These are phyloP conservation scores for Spiromastix sp. DNA, from an alignment of 2,329 filamentous ascomycete species.

Conservation along the genomic window DNA sequence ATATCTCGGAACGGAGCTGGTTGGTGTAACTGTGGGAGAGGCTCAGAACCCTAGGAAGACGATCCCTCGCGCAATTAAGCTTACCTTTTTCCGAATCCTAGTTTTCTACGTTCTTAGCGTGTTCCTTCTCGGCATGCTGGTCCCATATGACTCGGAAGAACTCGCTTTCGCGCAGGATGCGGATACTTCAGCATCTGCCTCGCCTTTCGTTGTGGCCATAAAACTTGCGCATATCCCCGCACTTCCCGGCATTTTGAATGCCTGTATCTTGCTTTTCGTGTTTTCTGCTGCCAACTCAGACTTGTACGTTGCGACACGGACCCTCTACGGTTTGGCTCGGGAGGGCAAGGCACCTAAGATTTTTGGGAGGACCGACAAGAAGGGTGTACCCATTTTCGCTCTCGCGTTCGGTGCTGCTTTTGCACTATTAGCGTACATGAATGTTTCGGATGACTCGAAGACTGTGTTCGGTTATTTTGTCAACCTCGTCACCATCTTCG, in stretches of 20 bases:
- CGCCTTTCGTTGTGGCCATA: constrained; percentile 63
- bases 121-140: constrained; percentile 49
- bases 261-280: constrained; percentile 61
- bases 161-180: constrained; percentile 42
- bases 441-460: constrained; percentile 26
- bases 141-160: constrained; percentile 54
- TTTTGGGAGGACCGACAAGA: constrained; percentile 58
- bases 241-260: constrained; percentile 64
- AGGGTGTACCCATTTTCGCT: constrained; percentile 35
- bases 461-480: constrained; percentile 38
- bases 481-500: constrained; percentile 33
- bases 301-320: constrained; percentile 54
- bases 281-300: constrained; percentile 60
- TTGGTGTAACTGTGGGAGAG: constrained; percentile 47
- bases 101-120: constrained; percentile 50
- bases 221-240: constrained; percentile 55
- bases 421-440: constrained; percentile 37
- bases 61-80: constrained; percentile 44
- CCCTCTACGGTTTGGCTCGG: constrained; percentile 66
- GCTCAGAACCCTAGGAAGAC: constrained; percentile 42
- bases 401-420: constrained; percentile 30
- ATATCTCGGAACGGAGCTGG: constrained; percentile 35
- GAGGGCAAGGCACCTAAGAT: constrained; percentile 63
- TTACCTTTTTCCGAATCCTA: constrained; percentile 45
- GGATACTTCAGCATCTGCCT: constrained; percentile 50